Base-by-base conservation (phyloP, 495 filamentous ascomycete genomes). In the Friedmanniomyces simplex region DNA sequence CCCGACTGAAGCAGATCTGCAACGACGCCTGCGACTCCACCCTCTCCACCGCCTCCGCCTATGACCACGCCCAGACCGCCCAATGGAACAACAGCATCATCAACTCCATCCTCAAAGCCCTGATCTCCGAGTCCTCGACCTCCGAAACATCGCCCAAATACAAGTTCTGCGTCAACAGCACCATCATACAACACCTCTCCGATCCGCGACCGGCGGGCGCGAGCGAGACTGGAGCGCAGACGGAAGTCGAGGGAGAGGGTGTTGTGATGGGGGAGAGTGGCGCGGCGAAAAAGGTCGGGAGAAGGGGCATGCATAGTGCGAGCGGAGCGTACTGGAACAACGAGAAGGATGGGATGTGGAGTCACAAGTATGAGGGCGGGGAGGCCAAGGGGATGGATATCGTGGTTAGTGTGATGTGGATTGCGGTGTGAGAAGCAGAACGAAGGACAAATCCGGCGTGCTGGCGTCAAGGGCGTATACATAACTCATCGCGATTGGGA, bases 321-420 rank as follows among this genome's bases (percentile, higher is more conserved):
- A 88, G 86, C 0, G 93, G 88, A 41, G 94, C 90, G 1, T 98
- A 86, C 76, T 98, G 93, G 93, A 91, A 97, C 68, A 89, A 93
- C 66, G 91, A 94, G 76, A 88, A 83, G 56, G 93, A 98, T 66
- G 93, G 93, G 52, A 95, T 94, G 86, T 98, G 89, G 89, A 96
- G 83, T 67, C 94, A 83, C 76, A 97, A 98, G 76, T 95, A 87
- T 69, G 86, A 91, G 63, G 88, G 81, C 52, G 85, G 82, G 21
- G 87, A 89, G 72, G 80, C 74, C 68, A 85, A 82, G 76, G 93
- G 91, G 10, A 77, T 98, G 71, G 93, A 96, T 70, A 84, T 95
- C 52, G 89, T 98, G 55, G 78, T 98, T 52, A 89, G 83, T 68
- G 77, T 98, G 57, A 87, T 93, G 47, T 98, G 93, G 93, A 87